These are phyloP conservation scores for Thielaviopsis ethacetica DNA, from an alignment of 2,329 filamentous ascomycete genomes.

Conservation along the genomic window DNA sequence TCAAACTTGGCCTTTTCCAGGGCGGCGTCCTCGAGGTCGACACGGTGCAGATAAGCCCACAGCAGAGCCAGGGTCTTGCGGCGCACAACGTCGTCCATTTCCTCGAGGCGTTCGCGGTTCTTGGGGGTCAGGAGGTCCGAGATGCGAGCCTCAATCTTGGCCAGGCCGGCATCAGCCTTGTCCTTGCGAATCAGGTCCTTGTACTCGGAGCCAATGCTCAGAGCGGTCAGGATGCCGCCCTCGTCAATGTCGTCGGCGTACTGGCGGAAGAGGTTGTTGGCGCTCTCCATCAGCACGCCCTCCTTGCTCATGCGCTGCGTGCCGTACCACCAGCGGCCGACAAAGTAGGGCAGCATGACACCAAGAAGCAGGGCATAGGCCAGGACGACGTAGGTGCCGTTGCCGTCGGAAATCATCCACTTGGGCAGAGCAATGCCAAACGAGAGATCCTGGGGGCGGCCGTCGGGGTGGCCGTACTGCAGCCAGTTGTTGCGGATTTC, in stretches of 20 bases:
- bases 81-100: constrained; percentile 62
- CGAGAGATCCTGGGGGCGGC: constrained; percentile 83
- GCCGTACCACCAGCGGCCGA: constrained; percentile 98
- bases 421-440: constrained; percentile 93
- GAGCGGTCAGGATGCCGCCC: constrained; percentile 59
- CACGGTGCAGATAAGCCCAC: constrained; percentile 86
- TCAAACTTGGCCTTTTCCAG: constrained; percentile 80
- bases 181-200: constrained; percentile 58
- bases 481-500: constrained; percentile 94
- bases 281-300: constrained; percentile 79
- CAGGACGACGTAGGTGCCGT: constrained; percentile 86
- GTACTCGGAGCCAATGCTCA: constrained; percentile 80
- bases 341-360: constrained; percentile 77
- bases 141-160: constrained; percentile 70
- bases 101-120: constrained; percentile 60
- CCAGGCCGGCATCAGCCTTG: constrained; percentile 63
- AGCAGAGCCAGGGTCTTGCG: constrained; percentile 78
- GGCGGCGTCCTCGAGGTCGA: constrained; percentile 63
- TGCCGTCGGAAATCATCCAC: constrained; percentile 82
- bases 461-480: constrained; percentile 89
- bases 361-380: constrained; percentile 80
- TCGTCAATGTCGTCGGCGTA: constrained; percentile 75
- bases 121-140: constrained; percentile 47
- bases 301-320: constrained; percentile 88
- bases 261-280: constrained; percentile 85